phyloP scores from a whole-genome alignment of 257 asterid species.

The Salvia hispanica region DNA sequence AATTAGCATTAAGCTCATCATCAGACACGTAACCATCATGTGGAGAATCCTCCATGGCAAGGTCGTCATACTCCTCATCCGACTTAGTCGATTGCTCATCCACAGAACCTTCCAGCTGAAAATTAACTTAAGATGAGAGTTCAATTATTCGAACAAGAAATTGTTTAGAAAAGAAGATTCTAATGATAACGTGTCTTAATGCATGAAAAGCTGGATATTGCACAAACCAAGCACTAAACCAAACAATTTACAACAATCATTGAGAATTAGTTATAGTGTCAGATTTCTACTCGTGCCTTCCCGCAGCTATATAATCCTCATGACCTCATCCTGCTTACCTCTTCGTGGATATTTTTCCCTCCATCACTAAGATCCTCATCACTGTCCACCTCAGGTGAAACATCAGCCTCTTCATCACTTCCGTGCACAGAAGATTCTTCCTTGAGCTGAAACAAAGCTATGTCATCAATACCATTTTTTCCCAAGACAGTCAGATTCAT shows the following conservation, averaged over 20 bases:
- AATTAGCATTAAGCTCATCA: slow-evolving; percentile 35
- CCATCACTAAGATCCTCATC: slow-evolving; percentile 79
- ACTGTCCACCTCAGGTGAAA: slow-evolving; percentile 67
- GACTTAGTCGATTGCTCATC: slow-evolving; percentile 83
- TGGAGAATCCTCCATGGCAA: slow-evolving; percentile 63
- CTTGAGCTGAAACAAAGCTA: slow-evolving; percentile 60
- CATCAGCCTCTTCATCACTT: slow-evolving; percentile 86
- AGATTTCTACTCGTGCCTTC: not conserved
- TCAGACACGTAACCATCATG: slow-evolving; percentile 46
- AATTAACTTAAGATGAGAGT: slow-evolving; percentile 22
- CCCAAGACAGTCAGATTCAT: not conserved
- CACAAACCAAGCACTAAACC: slow-evolving; percentile 7
- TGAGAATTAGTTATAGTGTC: not conserved
- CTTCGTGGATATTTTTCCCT: slow-evolving; percentile 56
- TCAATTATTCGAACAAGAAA: not conserved
- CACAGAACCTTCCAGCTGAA: slow-evolving; percentile 87
- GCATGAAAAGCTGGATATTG: not conserved
- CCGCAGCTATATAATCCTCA: not conserved
- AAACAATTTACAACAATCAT: not conserved
- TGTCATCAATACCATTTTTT: not conserved
- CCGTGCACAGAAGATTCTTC: slow-evolving; percentile 80
- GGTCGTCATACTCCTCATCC: slow-evolving; percentile 90
- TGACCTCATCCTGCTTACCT: slow-evolving; percentile 43
- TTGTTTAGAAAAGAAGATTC: not conserved
- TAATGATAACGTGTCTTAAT: not conserved